Evolutionary conservation across 1,284 basidiomycete genomes (phyloP).

Genomic region (Ganoderma leucocontextum): DNA sequence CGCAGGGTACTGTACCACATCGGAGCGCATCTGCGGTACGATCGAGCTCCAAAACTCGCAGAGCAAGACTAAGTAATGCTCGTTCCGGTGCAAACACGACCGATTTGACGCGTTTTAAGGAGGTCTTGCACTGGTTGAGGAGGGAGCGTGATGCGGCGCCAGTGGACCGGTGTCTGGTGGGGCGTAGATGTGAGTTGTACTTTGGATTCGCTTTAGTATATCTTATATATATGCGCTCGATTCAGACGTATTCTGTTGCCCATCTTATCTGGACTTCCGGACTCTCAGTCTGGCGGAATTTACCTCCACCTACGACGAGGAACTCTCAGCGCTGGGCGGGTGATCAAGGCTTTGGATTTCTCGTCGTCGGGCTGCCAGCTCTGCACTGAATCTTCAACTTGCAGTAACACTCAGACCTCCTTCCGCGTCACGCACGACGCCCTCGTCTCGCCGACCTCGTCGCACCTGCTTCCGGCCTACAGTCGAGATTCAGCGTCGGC

Average conservation of each 20-base stretch:
- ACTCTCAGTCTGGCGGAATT: not conserved
- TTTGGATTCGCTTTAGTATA: slow-evolving; percentile 9
- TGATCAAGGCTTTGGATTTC: too few species aligned
- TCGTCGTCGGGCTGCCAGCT: too few species aligned
- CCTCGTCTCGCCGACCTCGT: too few species aligned
- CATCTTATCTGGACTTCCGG: not conserved
- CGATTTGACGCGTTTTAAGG: slow-evolving; percentile 92
- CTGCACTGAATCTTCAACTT: too few species aligned
- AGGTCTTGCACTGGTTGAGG: slow-evolving; percentile 86
- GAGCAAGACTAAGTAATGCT: slow-evolving; percentile 94
- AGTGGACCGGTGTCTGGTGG: not conserved
- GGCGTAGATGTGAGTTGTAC: slow-evolving; percentile 12
- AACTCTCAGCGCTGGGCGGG: too few species aligned
- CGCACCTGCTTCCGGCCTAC: too few species aligned
- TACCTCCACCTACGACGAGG: too few species aligned
- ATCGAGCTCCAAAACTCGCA: slow-evolving; percentile 95
- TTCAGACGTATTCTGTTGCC: not conserved
- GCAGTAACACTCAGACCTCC: too few species aligned
- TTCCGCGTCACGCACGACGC: too few species aligned
- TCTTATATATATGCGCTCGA: slow-evolving; percentile 6
- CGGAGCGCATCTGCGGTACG: slow-evolving; percentile 91
- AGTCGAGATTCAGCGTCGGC: too few species aligned
- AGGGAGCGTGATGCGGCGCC: slow-evolving; percentile 91
- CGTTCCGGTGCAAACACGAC: slow-evolving; percentile 87
- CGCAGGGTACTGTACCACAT: slow-evolving; percentile 94